Evolutionary conservation across 129 eudicot genomes (phyloP).

Genomic region (Gnaphalium uliginosum): DNA sequence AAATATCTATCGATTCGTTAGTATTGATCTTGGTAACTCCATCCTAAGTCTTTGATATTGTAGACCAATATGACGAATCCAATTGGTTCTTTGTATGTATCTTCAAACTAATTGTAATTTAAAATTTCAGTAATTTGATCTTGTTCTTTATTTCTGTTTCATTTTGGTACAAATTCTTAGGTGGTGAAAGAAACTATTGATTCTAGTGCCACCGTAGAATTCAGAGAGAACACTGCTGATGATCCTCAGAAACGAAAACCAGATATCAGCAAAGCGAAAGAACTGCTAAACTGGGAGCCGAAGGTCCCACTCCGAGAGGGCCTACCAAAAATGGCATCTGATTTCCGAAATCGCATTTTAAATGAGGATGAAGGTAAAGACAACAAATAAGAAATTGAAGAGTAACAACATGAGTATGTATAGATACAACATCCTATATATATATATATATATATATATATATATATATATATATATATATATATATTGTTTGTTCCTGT

Average conservation of each 20-base stretch:
- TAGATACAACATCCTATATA: slow-evolving; percentile 28
- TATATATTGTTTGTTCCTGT: slow-evolving; percentile 11
- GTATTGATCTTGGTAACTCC: not conserved
- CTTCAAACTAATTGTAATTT: not conserved
- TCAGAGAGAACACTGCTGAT: slow-evolving; percentile 70
- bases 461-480: slow-evolving; percentile 22
- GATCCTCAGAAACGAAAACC: slow-evolving; percentile 88
- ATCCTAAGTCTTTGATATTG: not conserved
- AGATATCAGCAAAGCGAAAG: slow-evolving; percentile 74
- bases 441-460: slow-evolving; percentile 25
- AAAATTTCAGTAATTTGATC: slow-evolving; percentile 5
- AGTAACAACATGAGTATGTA: slow-evolving; percentile 24
- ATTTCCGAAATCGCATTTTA: slow-evolving; percentile 74
- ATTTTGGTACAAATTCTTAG: slow-evolving; percentile 31
- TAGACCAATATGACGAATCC: not conserved
- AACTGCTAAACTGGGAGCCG: slow-evolving; percentile 81
- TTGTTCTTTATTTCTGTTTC: not conserved
- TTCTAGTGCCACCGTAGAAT: slow-evolving; percentile 68
- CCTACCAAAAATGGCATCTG: slow-evolving; percentile 70
- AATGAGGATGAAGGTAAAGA: slow-evolving; percentile 75
- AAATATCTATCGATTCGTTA: not conserved
- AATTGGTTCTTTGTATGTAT: not conserved
- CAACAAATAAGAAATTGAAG: slow-evolving; percentile 32
- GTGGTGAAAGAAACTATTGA: slow-evolving; percentile 75
- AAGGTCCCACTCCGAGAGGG: slow-evolving; percentile 65